Evolutionary conservation across 148 eudicot species (phyloP).

Genomic region (Chenopodium album): DNA sequence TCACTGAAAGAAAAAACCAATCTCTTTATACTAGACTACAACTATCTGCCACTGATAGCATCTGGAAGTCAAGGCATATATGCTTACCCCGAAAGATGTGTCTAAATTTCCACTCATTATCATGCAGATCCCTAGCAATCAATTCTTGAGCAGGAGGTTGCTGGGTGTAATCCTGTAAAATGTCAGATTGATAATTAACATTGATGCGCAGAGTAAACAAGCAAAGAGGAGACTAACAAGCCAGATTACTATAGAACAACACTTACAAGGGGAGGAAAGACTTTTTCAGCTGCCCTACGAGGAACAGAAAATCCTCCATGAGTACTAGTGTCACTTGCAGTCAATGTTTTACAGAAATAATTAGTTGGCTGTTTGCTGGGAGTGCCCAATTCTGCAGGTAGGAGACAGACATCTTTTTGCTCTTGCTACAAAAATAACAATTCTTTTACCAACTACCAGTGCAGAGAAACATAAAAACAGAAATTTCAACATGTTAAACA

Average conservation of each 20-base stretch:
- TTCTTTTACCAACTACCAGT: constrained; percentile 10
- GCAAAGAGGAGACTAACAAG: not conserved
- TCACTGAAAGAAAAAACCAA: not conserved
- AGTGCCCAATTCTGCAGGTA: constrained; percentile 59
- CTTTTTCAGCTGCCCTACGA: constrained; percentile 83
- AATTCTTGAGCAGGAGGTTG: constrained; percentile 75
- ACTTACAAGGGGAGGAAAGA: constrained; percentile 72
- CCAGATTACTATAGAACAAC: not conserved
- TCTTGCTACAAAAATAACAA: constrained; percentile 46
- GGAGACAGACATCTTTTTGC: constrained; percentile 60
- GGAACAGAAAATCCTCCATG: constrained; percentile 87
- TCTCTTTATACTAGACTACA: not conserved
- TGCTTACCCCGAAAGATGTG: constrained; percentile 67
- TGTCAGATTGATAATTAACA: constrained; percentile 11
- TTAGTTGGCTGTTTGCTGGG: constrained; percentile 72
- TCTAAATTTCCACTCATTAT: constrained; percentile 72
- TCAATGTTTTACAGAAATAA: constrained; percentile 70
- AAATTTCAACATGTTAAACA: not conserved
- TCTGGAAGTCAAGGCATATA: constrained; percentile 1
- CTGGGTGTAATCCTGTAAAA: constrained; percentile 57
- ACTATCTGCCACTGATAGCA: not conserved
- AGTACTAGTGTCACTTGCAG: constrained; percentile 80
- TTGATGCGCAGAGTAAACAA: not conserved
- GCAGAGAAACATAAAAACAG: constrained; percentile 9
- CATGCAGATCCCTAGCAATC: constrained; percentile 69